Evolutionary conservation across 495 filamentous ascomycete species (phyloP).

Genomic region (Patellaria atrata): DNA sequence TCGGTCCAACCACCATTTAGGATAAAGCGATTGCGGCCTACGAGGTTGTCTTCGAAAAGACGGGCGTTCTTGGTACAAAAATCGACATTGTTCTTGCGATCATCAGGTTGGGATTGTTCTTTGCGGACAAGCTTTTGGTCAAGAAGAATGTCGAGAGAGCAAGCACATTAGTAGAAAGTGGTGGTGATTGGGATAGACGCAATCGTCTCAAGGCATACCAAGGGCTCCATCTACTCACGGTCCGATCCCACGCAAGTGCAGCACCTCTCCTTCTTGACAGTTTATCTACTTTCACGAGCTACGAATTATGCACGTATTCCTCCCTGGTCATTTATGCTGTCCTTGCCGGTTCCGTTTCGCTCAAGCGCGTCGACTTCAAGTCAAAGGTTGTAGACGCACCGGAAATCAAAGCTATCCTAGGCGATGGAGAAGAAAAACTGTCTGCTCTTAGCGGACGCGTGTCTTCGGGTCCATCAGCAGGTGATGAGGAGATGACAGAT

Average conservation of each 20-base stretch:
- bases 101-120: constrained; percentile 90
- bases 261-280: constrained; percentile 91
- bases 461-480: constrained; percentile 62
- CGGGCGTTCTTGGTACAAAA: constrained; percentile 82
- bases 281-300: constrained; percentile 95
- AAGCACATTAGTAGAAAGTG: constrained; percentile 76
- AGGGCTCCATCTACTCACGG: constrained; percentile 80
- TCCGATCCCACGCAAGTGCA: constrained; percentile 74
- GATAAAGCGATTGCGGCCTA: constrained; percentile 85
- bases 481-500: constrained; percentile 70
- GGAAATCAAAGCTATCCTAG: constrained; percentile 92
- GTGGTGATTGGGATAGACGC: constrained; percentile 95
- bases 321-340: constrained; percentile 90
- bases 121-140: constrained; percentile 75
- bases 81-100: constrained; percentile 94
- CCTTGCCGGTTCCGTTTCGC: constrained; percentile 80
- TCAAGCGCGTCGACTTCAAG: constrained; percentile 97
- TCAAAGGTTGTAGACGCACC: constrained; percentile 95
- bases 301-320: constrained; percentile 93
- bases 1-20: constrained; percentile 33
- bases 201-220: constrained; percentile 98
- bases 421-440: constrained; percentile 73
- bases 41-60: constrained; percentile 88
- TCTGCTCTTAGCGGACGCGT: constrained; percentile 61
- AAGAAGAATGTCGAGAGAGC: constrained; percentile 90